Conservation (phyloP, 2,329 filamentous ascomycete species). For the Ceratocystis eucalypticola region DNA sequence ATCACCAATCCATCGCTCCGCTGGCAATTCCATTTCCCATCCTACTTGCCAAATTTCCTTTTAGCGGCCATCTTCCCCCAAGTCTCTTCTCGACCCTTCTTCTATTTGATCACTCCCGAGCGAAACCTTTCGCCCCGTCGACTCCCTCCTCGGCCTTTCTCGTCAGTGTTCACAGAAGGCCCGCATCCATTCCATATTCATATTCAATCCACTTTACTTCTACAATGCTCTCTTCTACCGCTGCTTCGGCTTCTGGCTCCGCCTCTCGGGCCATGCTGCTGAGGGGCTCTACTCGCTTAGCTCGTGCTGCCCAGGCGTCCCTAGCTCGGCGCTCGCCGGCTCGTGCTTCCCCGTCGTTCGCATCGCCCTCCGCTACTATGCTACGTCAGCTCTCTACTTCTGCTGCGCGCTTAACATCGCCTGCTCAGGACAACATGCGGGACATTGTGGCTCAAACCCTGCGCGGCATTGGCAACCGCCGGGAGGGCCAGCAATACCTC, state of each 20-base stretch:
- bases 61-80: background rate
- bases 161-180: background rate
- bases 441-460: constrained; percentile 44
- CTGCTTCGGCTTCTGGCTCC: constrained; percentile 15
- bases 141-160: background rate
- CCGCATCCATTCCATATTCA: background rate
- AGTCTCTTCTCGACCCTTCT: background rate
- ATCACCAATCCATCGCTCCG: background rate
- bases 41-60: constrained; percentile 1
- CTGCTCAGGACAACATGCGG: constrained; percentile 23
- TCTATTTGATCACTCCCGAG: background rate
- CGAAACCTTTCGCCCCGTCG: background rate
- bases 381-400: constrained; percentile 17
- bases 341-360: background rate
- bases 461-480: constrained; percentile 90
- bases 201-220: background rate
- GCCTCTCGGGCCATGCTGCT: constrained; percentile 14
- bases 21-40: background rate
- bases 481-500: constrained; percentile 93
- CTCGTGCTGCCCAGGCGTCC: constrained; percentile 7
- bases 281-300: constrained; percentile 4
- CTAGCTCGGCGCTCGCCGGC: background rate
- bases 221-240: constrained; percentile 17
- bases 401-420: constrained; percentile 18
- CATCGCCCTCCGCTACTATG: constrained; percentile 1